phyloP scores from a whole-genome alignment of 2,329 filamentous ascomycete genomes.

The Celoporthe dispersa region DNA sequence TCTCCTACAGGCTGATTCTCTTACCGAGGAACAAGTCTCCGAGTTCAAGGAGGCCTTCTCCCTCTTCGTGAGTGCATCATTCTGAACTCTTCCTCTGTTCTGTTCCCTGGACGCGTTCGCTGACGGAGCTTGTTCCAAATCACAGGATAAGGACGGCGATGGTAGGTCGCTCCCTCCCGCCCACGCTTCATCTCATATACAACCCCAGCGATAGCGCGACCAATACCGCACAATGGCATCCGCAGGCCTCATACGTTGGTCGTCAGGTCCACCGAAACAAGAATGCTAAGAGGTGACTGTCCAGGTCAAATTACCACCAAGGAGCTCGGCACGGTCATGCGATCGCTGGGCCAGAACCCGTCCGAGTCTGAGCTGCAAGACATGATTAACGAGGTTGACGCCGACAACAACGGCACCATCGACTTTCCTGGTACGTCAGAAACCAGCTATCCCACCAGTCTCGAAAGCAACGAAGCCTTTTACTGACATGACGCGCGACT shows the following conservation, averaged over 20 bases:
- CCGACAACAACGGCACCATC: slow-evolving; percentile 91
- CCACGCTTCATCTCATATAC: slow-evolving; percentile 14
- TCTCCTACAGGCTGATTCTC: slow-evolving; percentile 80
- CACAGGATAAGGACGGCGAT: slow-evolving; percentile 89
- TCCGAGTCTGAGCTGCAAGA: slow-evolving; percentile 89
- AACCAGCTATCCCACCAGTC: background rate
- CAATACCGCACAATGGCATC: too few species aligned
- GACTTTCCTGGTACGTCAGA: slow-evolving; percentile 77
- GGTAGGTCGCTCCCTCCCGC: slow-evolving; percentile 57
- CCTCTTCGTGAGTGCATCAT: slow-evolving; percentile 79
- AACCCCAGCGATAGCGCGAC: slow-evolving; percentile 21
- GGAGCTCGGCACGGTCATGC: slow-evolving; percentile 89
- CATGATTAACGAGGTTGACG: slow-evolving; percentile 94
- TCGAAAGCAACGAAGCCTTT: background rate
- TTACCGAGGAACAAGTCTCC: slow-evolving; percentile 99
- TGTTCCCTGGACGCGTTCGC: background rate
- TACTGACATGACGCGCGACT: slow-evolving; percentile 17
- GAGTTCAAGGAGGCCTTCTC: slow-evolving; percentile 99
- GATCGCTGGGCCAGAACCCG: slow-evolving; percentile 86
- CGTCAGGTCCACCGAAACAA: background rate
- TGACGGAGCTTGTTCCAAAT: slow-evolving; percentile 33
- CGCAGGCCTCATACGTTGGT: too few species aligned
- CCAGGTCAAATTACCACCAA: slow-evolving; percentile 90
- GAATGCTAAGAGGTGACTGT: slow-evolving; percentile 35
- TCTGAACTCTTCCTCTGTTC: slow-evolving; percentile 30